Conservation (phyloP, 306 rosid species). For the Begonia masoniana region DNA sequence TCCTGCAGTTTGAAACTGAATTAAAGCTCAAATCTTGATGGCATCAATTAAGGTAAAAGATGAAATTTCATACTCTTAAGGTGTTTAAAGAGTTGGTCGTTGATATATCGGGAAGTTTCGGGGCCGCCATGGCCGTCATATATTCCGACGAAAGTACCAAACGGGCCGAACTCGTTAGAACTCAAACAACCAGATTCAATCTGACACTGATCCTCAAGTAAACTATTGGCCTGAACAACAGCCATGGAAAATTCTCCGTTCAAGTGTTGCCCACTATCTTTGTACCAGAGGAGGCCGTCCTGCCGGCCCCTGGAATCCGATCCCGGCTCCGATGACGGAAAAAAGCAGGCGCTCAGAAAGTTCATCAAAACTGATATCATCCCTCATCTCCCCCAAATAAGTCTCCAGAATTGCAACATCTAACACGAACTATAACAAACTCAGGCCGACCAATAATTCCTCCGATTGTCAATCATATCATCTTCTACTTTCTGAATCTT, state of each 20-base stretch:
- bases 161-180: slow-evolving; percentile 42
- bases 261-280: slow-evolving; percentile 47
- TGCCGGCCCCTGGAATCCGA: slow-evolving; percentile 46
- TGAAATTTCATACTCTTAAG: slow-evolving; percentile 41
- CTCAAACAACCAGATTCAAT: slow-evolving; percentile 50
- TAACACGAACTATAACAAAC: slow-evolving; percentile 17
- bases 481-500: slow-evolving; percentile 18
- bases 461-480: slow-evolving; percentile 13
- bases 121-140: slow-evolving; percentile 73
- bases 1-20: slow-evolving; percentile 22
- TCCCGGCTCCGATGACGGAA: slow-evolving; percentile 39
- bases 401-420: slow-evolving; percentile 61
- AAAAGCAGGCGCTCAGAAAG: slow-evolving; percentile 53
- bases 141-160: slow-evolving; percentile 48
- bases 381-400: slow-evolving; percentile 55
- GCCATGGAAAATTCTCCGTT: slow-evolving; percentile 64
- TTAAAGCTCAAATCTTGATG: neutral
- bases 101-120: slow-evolving; percentile 49
- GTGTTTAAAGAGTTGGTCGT: slow-evolving; percentile 46
- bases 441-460: slow-evolving; percentile 20
- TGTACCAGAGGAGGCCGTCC: slow-evolving; percentile 63
- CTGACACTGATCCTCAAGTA: slow-evolving; percentile 69
- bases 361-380: slow-evolving; percentile 60
- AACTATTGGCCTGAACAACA: slow-evolving; percentile 59
- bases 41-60: neutral